Conservation (phyloP, 352 stramenopile genomes). For the Saprolegnia parasitica region DNA sequence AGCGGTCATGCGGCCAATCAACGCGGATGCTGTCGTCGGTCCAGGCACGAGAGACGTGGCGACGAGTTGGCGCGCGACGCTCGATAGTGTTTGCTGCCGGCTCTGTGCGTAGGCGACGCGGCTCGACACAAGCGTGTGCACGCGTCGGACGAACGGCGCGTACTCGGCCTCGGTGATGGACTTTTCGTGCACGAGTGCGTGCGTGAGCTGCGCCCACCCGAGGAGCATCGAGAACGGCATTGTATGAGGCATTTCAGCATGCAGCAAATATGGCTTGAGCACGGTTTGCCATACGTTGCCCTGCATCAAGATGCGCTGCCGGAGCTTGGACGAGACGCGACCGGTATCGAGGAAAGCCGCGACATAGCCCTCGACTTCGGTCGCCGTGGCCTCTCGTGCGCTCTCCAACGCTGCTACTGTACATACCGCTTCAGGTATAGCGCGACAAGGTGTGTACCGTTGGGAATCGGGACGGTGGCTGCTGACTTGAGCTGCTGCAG, state of each 20-base stretch:
- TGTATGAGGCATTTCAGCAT: not conserved
- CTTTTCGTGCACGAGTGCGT: slow-evolving; percentile 17
- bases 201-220: slow-evolving; percentile 24
- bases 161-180: slow-evolving; percentile 9
- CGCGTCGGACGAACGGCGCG: slow-evolving; percentile 6
- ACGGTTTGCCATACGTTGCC: slow-evolving; percentile 3
- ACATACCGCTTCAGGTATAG: not conserved
- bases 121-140: not conserved
- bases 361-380: not conserved
- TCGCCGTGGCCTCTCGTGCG: not conserved
- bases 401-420: not conserved
- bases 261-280: slow-evolving; percentile 15
- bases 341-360: slow-evolving; percentile 16
- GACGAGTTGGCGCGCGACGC: not conserved
- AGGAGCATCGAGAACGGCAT: slow-evolving; percentile 2
- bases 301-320: slow-evolving; percentile 21
- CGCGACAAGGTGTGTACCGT: not conserved
- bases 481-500: not conserved
- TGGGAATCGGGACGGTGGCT: not conserved
- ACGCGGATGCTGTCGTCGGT: not conserved
- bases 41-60: not conserved
- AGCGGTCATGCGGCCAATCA: not conserved
- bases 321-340: slow-evolving; percentile 5
- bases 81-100: not conserved
- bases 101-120: not conserved